phyloP scores from a whole-genome alignment of 2,329 filamentous ascomycete genomes.

The Aplosporella prunicola region DNA sequence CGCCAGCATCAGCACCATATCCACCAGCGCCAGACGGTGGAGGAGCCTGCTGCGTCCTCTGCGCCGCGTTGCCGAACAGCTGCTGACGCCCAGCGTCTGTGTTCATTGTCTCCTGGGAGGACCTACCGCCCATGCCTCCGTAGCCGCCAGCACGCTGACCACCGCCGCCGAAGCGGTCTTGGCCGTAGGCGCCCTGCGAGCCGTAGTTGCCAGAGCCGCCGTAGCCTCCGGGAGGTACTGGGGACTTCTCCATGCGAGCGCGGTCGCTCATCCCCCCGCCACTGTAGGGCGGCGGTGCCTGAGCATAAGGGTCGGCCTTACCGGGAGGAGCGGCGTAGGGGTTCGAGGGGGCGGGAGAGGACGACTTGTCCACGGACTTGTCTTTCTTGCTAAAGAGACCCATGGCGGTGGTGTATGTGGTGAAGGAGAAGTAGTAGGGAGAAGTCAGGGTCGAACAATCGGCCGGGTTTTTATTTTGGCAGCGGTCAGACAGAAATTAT shows the following conservation, averaged over 20 bases:
- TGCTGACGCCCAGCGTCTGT: slow-evolving; percentile 51
- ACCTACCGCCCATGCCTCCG: slow-evolving; percentile 36
- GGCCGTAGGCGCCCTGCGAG: slow-evolving; percentile 12
- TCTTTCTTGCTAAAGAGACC: slow-evolving; percentile 37
- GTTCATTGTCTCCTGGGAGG: slow-evolving; percentile 40
- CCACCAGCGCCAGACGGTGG: slow-evolving; percentile 4
- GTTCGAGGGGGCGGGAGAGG: slow-evolving; percentile 39
- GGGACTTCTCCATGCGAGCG: slow-evolving; percentile 34
- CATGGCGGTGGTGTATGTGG: slow-evolving; percentile 4
- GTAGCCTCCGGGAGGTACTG: slow-evolving; percentile 35
- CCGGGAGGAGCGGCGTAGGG: slow-evolving; percentile 46
- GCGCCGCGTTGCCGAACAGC: slow-evolving; percentile 51
- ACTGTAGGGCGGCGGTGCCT: slow-evolving; percentile 30
- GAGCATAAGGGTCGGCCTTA: slow-evolving; percentile 46
- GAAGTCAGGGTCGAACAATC: no score
- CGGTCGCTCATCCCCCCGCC: slow-evolving; percentile 20
- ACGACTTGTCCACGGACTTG: slow-evolving; percentile 44
- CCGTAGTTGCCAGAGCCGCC: slow-evolving; percentile 18
- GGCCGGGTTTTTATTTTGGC: no score
- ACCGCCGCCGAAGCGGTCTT: slow-evolving; percentile 37
- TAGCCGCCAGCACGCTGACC: slow-evolving; percentile 27
- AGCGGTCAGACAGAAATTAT: no score
- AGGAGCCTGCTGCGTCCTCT: slow-evolving; percentile 33
- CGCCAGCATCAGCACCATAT: slow-evolving; percentile 26
- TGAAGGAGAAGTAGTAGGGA: no score